Evolutionary conservation across 306 rosid species (phyloP), one percentile per base, ranked within the genome.

Genomic region (Vicia sativa): DNA sequence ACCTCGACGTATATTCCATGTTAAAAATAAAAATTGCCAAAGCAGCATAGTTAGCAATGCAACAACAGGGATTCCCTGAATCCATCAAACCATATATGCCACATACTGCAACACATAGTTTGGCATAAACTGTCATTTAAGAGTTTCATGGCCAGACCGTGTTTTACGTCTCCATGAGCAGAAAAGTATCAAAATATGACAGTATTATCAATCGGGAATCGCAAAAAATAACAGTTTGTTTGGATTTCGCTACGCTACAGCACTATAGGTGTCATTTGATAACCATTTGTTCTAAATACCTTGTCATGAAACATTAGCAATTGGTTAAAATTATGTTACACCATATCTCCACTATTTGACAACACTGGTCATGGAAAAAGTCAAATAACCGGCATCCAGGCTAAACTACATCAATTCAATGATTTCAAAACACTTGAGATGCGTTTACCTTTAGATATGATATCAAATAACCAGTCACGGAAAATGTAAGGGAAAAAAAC

Each of bases 1-100:
- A 28, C 31, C 31, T 28, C 31, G 5, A 28, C 31, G 4, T 4
- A 28, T 28, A 28, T 28, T 60, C 92, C 91, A 97, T 95, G 89
- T 50, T 73, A 39, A 65, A 68, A 57, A 75, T 44, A 67, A 69
- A 74, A 74, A 65, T 66, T 37, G 43, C 67, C 75, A 56, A 44
- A 16, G 60, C 63, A 58, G 50, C 61, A 53, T 18, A 56, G 68
- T n/a, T 41, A 66, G 44, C 34, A 76, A 65, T 11, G 14, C 60
- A 70, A 52, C 12, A 19, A 7, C 56, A 10, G 11, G 46, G 28
- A 44, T 18, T 74, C 59, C 66, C 15, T 8, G 14, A 43, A 6
- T 18, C 48, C 56, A 19, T n/a, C 52, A 54, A 61, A 58, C 28
- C 45, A 31, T 29, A 70, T 41, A 57, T 7, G 13, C 46, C 34